Evolutionary conservation across 1,284 basidiomycete species (phyloP).

Genomic region (Irpex sp.): DNA sequence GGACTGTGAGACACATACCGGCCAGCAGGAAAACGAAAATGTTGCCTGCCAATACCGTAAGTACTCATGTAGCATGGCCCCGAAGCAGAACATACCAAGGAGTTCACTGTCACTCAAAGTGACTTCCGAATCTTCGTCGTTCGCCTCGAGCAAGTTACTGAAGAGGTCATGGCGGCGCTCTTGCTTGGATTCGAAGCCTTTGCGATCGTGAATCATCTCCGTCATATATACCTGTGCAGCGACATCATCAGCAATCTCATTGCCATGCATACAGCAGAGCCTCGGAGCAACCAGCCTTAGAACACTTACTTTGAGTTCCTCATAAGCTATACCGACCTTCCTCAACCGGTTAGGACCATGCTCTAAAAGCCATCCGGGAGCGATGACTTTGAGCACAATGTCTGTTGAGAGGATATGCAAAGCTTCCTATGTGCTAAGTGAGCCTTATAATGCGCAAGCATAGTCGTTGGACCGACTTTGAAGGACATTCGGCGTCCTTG

Average conservation of each 20-base stretch:
- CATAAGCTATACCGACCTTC: conserved; percentile 32
- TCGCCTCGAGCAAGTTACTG: conserved; percentile 43
- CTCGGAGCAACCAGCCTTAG: not conserved
- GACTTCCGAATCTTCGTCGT: conserved; percentile 25
- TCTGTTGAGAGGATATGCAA: conserved; percentile 42
- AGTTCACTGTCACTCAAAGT: conserved; percentile 41
- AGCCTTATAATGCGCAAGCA: not conserved
- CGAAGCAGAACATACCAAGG: conserved; percentile 30
- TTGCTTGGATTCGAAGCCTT: conserved; percentile 27
- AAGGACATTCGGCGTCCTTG: conserved; percentile 15
- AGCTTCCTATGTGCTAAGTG: conserved; percentile 25
- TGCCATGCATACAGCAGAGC: not conserved
- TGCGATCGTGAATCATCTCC: conserved; percentile 46
- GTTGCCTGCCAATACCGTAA: conserved; percentile 32
- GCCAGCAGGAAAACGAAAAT: conserved; percentile 43
- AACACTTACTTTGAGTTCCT: conserved; percentile 38
- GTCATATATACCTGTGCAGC: conserved; percentile 39
- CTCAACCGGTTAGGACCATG: conserved; percentile 28
- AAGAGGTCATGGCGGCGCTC: conserved; percentile 43
- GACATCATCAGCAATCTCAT: not conserved
- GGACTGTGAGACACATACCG: conserved; percentile 21
- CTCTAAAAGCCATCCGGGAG: conserved; percentile 38
- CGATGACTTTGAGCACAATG: conserved; percentile 34
- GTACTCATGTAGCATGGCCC: too few species aligned
- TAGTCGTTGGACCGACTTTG: conserved; percentile 6